These are phyloP conservation scores for Pythium guiyangense DNA, from an alignment of 352 stramenopile species.

Conservation along the genomic window DNA sequence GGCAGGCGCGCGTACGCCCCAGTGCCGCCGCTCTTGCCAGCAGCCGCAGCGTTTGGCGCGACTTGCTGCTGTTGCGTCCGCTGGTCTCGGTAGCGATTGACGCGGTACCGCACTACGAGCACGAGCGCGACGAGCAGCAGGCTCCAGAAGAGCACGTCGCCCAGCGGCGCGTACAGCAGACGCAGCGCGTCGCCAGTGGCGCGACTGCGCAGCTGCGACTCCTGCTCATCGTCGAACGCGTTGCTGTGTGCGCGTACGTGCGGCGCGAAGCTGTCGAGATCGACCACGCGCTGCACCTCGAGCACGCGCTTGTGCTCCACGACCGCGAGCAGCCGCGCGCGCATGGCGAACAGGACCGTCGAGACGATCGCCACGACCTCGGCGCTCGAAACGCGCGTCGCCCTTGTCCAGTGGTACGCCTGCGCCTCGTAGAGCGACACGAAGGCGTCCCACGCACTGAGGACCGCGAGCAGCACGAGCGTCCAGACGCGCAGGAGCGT, in stretches of 20 bases:
- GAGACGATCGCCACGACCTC: conserved; percentile 23
- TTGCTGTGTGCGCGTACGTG: no score
- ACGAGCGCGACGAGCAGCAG: no score
- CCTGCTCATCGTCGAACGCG: no score
- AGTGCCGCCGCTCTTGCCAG: not conserved
- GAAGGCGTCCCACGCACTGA: conserved; percentile 22
- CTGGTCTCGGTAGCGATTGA: not conserved
- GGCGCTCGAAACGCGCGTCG: conserved; percentile 25
- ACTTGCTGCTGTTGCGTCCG: not conserved
- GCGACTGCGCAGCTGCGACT: no score
- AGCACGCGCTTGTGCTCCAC: no score
- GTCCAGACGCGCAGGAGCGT: conserved; percentile 28
- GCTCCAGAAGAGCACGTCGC: no score
- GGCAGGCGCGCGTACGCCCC: not conserved
- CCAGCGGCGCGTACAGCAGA: no score
- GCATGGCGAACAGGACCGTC: not conserved
- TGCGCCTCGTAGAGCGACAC: conserved; percentile 27
- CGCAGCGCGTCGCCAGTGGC: no score
- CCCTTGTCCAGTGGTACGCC: conserved; percentile 27
- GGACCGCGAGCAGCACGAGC: conserved; percentile 23
- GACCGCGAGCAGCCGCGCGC: no score
- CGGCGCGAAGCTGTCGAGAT: no score
- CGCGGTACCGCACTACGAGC: not conserved
- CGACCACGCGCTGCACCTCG: no score
- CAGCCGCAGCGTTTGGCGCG: not conserved